Percentiles rank a stretch among this genome's conserved stretches.
phyloP scores from a whole-genome alignment of 495 filamentous ascomycete genomes.

The Hypoxylon trugodes region DNA sequence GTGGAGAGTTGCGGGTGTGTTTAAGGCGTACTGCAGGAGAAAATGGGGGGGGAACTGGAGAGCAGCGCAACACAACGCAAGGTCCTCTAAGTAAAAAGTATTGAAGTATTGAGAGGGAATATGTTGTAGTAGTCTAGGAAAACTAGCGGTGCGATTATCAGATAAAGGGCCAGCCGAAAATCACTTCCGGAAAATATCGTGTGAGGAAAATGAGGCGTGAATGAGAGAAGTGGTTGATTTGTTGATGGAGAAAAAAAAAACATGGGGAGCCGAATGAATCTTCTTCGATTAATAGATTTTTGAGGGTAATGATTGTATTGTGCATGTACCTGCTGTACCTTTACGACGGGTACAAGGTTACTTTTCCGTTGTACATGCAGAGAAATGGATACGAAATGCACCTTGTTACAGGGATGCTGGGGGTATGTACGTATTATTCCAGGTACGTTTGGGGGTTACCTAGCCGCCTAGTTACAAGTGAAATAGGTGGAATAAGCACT shows the following conservation, averaged over 20 bases:
- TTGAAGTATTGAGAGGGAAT: neutral
- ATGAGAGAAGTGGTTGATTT: conserved; percentile 32
- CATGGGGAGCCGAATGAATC: conserved; percentile 17
- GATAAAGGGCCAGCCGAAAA: conserved; percentile 34
- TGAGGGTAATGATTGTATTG: conserved; percentile 33
- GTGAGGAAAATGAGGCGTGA: conserved; percentile 16
- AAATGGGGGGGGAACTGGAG: conserved; percentile 10
- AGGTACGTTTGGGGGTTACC: conserved; percentile 3
- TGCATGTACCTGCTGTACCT: conserved; percentile 16
- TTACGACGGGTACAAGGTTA: neutral
- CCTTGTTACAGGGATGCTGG: neutral
- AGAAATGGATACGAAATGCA: neutral
- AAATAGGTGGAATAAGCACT: too few relatives aligned
- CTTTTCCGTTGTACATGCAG: neutral
- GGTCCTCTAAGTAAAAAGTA: too few relatives aligned
- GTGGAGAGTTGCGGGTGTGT: conserved; percentile 36
- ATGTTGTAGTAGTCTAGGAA: conserved; percentile 6
- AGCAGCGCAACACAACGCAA: neutral
- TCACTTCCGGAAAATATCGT: conserved; percentile 1
- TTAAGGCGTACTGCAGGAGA: conserved; percentile 37
- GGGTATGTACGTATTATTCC: conserved; percentile 2
- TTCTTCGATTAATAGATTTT: conserved; percentile 10
- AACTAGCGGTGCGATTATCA: conserved; percentile 7
- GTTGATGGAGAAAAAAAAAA: conserved; percentile 29
- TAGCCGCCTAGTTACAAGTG: neutral